phyloP scores from a whole-genome alignment of 768 basidiomycete genomes.

The Tulasnella sp. region DNA sequence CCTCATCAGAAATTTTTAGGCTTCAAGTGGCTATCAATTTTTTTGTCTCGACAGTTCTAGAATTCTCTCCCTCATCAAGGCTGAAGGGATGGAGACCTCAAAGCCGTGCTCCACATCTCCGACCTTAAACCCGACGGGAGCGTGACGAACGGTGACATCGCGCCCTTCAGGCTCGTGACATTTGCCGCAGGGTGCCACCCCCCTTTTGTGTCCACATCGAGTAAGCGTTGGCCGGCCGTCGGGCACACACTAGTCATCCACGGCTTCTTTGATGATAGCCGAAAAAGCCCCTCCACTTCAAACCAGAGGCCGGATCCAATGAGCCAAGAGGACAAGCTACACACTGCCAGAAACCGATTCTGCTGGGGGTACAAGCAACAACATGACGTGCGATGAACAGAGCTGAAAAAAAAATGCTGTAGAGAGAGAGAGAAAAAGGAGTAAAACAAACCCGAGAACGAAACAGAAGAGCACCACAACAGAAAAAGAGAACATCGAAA shows the following conservation, averaged over 20 bases:
- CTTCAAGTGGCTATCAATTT: background rate
- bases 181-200: background rate
- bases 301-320: background rate
- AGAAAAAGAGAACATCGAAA: conserved; percentile 2
- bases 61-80: background rate
- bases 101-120: background rate
- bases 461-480: background rate
- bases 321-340: background rate
- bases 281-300: background rate
- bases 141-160: background rate
- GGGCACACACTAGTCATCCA: conserved; percentile 1
- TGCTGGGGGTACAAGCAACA: background rate
- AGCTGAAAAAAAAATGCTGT: background rate
- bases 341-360: background rate
- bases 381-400: background rate
- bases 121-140: background rate
- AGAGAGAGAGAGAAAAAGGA: conserved; percentile 17
- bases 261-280: background rate
- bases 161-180: background rate
- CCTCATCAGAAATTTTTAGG: background rate
- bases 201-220: conserved; percentile 1
- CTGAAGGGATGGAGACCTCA: background rate
- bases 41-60: background rate
- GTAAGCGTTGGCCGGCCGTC: background rate
- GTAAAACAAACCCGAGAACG: conserved; percentile 14